These are phyloP conservation scores for Nitzschia inconspicua DNA, from an alignment of 108 stramenopile genomes.

Conservation along the genomic window DNA sequence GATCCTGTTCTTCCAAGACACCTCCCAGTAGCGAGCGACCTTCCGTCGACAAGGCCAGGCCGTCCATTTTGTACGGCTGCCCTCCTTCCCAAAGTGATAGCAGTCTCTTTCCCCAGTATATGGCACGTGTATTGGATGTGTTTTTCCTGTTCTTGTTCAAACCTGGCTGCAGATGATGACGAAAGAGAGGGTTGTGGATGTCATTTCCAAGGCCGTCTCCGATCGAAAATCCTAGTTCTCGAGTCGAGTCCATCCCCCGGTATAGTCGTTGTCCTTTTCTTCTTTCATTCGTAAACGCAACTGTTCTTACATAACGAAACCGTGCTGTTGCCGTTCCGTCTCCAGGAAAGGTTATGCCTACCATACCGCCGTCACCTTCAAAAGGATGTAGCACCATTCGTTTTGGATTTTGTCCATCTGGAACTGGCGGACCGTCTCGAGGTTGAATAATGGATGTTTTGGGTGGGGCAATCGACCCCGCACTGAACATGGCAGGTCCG, in stretches of 20 bases:
- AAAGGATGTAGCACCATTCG: conserved; percentile 83
- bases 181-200: conserved; percentile 57
- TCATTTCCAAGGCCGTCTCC: conserved; percentile 59
- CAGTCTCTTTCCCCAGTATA: conserved; percentile 76
- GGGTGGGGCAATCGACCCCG: conserved; percentile 77
- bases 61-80: conserved; percentile 80
- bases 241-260: conserved; percentile 78
- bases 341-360: conserved; percentile 73
- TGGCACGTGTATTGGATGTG: conserved; percentile 67
- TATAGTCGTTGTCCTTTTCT: conserved; percentile 78
- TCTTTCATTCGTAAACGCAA: conserved; percentile 76
- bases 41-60: conserved; percentile 71
- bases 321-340: conserved; percentile 30
- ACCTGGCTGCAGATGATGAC: conserved; percentile 78
- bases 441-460: conserved; percentile 79
- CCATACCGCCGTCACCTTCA: conserved; percentile 77
- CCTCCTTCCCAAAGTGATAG: conserved; percentile 81
- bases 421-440: conserved; percentile 62
- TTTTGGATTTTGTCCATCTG: conserved; percentile 61
- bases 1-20: conserved; percentile 62
- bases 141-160: conserved; percentile 80
- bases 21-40: conserved; percentile 79
- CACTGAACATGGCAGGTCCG: conserved; percentile 88
- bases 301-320: conserved; percentile 72
- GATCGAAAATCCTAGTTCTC: conserved; percentile 27